Base-by-base conservation (phyloP, 2,329 filamentous ascomycete genomes). In the Pyricularia sp. region DNA sequence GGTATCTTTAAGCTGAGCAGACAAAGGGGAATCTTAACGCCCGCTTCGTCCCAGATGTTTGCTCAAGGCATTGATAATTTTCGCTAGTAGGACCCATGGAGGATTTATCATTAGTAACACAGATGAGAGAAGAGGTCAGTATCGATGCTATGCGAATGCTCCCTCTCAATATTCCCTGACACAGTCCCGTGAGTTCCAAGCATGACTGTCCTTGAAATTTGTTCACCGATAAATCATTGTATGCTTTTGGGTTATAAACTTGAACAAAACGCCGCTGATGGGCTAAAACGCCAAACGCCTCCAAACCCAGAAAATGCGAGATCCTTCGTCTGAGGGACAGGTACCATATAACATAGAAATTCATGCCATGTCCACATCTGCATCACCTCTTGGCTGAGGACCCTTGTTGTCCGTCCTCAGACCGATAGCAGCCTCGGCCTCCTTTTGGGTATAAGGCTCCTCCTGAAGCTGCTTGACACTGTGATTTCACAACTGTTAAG, bases 381-480 rank as follows among this genome's bases (percentile, higher is more conserved):
- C 49, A 22, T 63, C 62, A 24, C 49, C 4, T 31, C 31, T 31
- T 12, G 26, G 19, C 44, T 63, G 62, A 61, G 61, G 61, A 5
- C 62, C 62, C n/a, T 64, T 64, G 31, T 64, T 57, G n/a, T 57
- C 49, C 8, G 62, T 57, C 22, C 53, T 31, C 16, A 64, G 10
- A 13, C 91, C 91, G 44, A 88, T 80, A 0, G 89, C 91, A 19
- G 90, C 91, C 72, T 96, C 91, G 35, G 93, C 91, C 70, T 93
- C 86, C 72, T 90, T 89, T 72, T 96, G 91, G 5, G 88, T 88
- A 75, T 96, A 94, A 10, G 91, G 90, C 71, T 91, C 90, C 72
- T 96, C 91, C 68, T 86, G 85, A 66, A 99, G 78, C 71, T 91
- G 83, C 74, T 92, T 91, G 64, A 96, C 78, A 74, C 93, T 96